phyloP scores from a whole-genome alignment of 805 yeast genomes.

The Kurtzmaniella fragi region DNA sequence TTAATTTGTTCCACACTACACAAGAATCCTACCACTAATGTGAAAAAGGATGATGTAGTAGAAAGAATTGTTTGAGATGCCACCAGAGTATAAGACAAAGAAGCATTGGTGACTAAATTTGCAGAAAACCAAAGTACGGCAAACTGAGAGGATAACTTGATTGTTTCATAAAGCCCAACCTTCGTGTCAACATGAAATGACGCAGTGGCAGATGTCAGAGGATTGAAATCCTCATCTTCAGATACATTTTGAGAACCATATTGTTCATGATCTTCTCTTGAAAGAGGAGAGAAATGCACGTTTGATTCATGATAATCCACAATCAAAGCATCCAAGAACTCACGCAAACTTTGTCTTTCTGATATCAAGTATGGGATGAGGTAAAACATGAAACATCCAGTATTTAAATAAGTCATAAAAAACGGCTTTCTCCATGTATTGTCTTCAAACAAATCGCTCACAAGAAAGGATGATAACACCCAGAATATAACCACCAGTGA shows the following conservation, averaged over 20 bases:
- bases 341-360: conserved; percentile 17
- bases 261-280: no score
- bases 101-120: conserved; percentile 82
- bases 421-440: conserved; percentile 81
- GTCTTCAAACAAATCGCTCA: conserved; percentile 69
- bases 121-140: conserved; percentile 88
- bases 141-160: conserved; percentile 71
- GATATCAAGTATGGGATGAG: conserved; percentile 52
- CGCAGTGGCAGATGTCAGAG: not conserved
- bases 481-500: conserved; percentile 77
- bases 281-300: no score
- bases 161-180: conserved; percentile 52
- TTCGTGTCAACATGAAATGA: conserved; percentile 1
- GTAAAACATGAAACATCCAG: conserved; percentile 78
- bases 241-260: no score
- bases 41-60: conserved; percentile 90
- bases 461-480: conserved; percentile 86
- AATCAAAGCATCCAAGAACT: conserved; percentile 10
- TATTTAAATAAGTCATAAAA: conserved; percentile 86
- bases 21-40: conserved; percentile 73
- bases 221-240: not conserved
- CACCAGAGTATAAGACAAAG: conserved; percentile 83
- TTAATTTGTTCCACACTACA: conserved; percentile 69
- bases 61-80: conserved; percentile 92
- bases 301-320: no score